Evolutionary conservation across 164 flowering plant species (phyloP), one percentile per base, ranked within the genome.

Genomic region (Tetracentron sinense): DNA sequence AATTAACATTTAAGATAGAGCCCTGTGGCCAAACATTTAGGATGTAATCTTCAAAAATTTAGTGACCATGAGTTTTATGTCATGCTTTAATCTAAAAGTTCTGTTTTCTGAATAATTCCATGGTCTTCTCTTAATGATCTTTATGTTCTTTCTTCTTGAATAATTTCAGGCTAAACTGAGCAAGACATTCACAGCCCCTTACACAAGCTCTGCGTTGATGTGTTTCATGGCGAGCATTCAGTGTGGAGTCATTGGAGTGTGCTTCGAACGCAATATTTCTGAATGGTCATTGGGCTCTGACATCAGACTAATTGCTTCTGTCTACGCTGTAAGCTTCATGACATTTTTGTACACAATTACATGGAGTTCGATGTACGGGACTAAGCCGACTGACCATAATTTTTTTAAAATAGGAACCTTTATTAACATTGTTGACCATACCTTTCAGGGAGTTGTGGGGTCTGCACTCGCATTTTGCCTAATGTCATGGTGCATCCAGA

Each of bases 401-500:
- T n/a, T n/a, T n/a, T n/a, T n/a, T n/a, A n/a, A n/a, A n/a, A n/a
- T n/a, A n/a, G n/a, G n/a, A n/a, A n/a, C n/a, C n/a, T n/a, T n/a
- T n/a, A n/a, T n/a, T n/a, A n/a, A n/a, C n/a, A n/a, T 44, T 21
- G 1, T 51, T 30, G 12, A 29, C 15, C 19, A 31, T 61, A 49
- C 19, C 30, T 26, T 2, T 30, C 84, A 92, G 98, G 97, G 88
- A 61, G 26, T 85, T n/a, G 73, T 90, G 46, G 75, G 83, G 15
- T 74, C 90, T 31, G 97, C 80, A 19, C 35, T 90, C 15, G 82
- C 90, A 19, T 81, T 79, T 60, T 71, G 73, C 65, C 53, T 88
- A 10, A 83, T 77, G 77, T 59, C 83, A 11, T 90, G 96, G 97
- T 69, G 82, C 49, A 84, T 93, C 2, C 72, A 78, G 20, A 79